Evolutionary conservation across 441 rosid genomes (phyloP), one percentile per base, ranked within the genome.

Genomic region (Adansonia grandidieri): DNA sequence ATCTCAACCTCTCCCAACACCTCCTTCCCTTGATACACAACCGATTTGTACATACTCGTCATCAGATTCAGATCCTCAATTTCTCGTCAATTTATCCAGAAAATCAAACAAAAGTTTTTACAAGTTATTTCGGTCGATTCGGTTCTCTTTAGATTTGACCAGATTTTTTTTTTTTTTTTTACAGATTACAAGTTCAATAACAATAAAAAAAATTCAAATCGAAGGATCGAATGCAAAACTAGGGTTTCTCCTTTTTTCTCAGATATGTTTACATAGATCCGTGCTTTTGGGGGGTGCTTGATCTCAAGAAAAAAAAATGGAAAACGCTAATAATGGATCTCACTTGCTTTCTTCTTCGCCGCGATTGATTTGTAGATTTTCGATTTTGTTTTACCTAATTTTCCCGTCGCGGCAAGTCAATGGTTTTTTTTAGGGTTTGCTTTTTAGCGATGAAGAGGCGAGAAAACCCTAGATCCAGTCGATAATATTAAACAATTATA

Each of bases 1-100:
- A 93, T 78, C 91, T 92, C 97, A 79, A 93, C 96, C 80, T 95
- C 98, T 15, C 98, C 99, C 75, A 91, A 74, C 44, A 88, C 78
- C 63, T 88, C 90, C 67, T 86, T 93, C 71, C 87, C 96, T 77
- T 73, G 87, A 80, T 77, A 97, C 86, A 92, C 92, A 84, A 82
- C 84, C 66, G 97, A 88, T 86, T 89, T 95, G 82, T 81, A 86
- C 96, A 87, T 92, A 82, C 75, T 87, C 84, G 78, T 84, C 72
- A 54, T 73, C 77, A 28, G 17, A 54, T 44, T 68, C 80, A 63
- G 74, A 74, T 73, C 81, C 68, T 71, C 80, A 65, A 48, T 40
- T 77, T 53, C 80, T 56, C 75, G 48, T 78, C 75, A 80, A 42
- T 9, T 73, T 53, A 77, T 19, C 77, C 67, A 51, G 81, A 77